These are phyloP conservation scores for Metschnikowia matae DNA, from an alignment of 805 yeast genomes.

Conservation along the genomic window DNA sequence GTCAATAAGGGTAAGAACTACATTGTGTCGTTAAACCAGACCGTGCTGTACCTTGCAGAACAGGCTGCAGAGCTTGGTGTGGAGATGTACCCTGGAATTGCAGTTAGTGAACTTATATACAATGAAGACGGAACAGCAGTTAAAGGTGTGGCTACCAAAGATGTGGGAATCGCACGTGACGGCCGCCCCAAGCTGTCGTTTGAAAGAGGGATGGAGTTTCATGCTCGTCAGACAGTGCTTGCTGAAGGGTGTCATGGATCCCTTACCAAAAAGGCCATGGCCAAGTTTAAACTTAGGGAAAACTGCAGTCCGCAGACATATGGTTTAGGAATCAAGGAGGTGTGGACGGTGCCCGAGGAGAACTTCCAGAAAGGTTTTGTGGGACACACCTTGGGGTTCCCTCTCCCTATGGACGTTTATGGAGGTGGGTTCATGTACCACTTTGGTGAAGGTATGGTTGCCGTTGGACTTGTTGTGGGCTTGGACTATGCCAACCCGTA, in stretches of 20 bases:
- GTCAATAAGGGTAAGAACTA: slow-evolving; percentile 74
- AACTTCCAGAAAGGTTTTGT: slow-evolving; percentile 78
- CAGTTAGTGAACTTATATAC: slow-evolving; percentile 76
- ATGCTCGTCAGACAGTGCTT: slow-evolving; percentile 79
- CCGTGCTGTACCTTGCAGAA: slow-evolving; percentile 77
- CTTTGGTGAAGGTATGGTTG: slow-evolving; percentile 87
- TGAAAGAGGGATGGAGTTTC: slow-evolving; percentile 97
- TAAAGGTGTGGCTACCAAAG: slow-evolving; percentile 90
- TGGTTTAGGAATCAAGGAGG: slow-evolving; percentile 94
- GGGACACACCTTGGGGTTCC: slow-evolving; percentile 87
- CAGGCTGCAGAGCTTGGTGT: slow-evolving; percentile 92
- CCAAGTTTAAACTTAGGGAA: slow-evolving; percentile 62
- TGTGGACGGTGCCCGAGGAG: slow-evolving; percentile 89
- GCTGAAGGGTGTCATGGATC: slow-evolving; percentile 99
- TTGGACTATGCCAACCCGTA: slow-evolving; percentile 93
- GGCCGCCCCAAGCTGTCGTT: slow-evolving; percentile 80
- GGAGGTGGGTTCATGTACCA: slow-evolving; percentile 99
- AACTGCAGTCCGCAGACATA: slow-evolving; percentile 77
- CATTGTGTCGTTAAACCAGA: slow-evolving; percentile 77
- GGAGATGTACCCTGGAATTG: slow-evolving; percentile 85
- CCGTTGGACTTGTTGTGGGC: slow-evolving; percentile 93
- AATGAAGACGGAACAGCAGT: slow-evolving; percentile 50
- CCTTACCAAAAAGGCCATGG: slow-evolving; percentile 70
- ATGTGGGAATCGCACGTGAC: slow-evolving; percentile 74
- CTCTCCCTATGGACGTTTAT: slow-evolving; percentile 66